Percentiles rank a stretch among this genome's conserved stretches.
Evolutionary conservation across 108 stramenopile genomes (phyloP).

Genomic region (Nitzschia sp.): DNA sequence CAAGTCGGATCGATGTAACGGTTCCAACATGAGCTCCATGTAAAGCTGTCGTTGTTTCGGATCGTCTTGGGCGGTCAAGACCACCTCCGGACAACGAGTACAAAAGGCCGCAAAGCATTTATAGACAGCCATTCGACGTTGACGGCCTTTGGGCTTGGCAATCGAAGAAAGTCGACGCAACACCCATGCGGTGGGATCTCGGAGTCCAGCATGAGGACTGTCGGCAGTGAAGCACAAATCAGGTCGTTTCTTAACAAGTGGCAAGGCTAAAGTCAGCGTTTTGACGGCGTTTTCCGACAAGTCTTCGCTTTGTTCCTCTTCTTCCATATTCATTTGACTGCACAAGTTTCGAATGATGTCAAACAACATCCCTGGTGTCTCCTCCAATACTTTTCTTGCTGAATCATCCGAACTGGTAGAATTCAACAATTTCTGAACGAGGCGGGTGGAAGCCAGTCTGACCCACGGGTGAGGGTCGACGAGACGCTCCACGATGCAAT

Average conservation of each 20-base stretch:
- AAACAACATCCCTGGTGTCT: slow-evolving; percentile 55
- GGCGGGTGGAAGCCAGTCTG: slow-evolving; percentile 60
- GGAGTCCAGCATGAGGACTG: slow-evolving; percentile 16
- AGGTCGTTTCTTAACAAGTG: slow-evolving; percentile 60
- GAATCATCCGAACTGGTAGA: slow-evolving; percentile 29
- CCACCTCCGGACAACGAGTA: slow-evolving; percentile 34
- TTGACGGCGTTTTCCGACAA: slow-evolving; percentile 58
- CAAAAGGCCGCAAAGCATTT: slow-evolving; percentile 85
- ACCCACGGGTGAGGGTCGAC: slow-evolving; percentile 77
- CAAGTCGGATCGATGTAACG: slow-evolving; percentile 68
- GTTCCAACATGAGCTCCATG: slow-evolving; percentile 79
- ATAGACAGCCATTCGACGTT: slow-evolving; percentile 73
- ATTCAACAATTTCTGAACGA: slow-evolving; percentile 49
- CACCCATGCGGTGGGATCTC: slow-evolving; percentile 66
- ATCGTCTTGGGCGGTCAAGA: slow-evolving; percentile 11
- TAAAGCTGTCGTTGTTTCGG: slow-evolving; percentile 29
- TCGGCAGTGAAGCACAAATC: slow-evolving; percentile 56
- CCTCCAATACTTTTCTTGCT: slow-evolving; percentile 37
- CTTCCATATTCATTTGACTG: slow-evolving; percentile 60
- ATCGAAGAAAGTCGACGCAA: slow-evolving; percentile 77
- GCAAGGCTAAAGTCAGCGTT: slow-evolving; percentile 60
- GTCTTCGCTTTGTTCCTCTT: slow-evolving; percentile 60
- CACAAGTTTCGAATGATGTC: slow-evolving; percentile 70
- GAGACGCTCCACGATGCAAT: slow-evolving; percentile 48
- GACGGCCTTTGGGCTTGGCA: slow-evolving; percentile 70